These are phyloP conservation scores for Yamadazyma nakazawae DNA, from an alignment of 805 yeast genomes.

Conservation along the genomic window DNA sequence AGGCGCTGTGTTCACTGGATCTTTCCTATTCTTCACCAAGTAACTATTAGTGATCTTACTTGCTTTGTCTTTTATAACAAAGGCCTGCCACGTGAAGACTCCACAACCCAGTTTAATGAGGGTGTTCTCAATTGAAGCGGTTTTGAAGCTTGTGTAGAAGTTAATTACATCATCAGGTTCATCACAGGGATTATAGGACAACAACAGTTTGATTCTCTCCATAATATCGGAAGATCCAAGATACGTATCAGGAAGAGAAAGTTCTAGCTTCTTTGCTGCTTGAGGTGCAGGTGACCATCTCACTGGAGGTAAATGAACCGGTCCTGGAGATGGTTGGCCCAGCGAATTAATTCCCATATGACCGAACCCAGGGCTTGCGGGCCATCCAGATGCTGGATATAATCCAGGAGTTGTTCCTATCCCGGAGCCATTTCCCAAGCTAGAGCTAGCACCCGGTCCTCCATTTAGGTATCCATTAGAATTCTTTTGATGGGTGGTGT, in stretches of 20 bases:
- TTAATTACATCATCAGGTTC: conserved; percentile 34
- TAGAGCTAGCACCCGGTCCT: background rate
- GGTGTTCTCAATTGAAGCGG: conserved; percentile 29
- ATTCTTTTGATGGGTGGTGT: background rate
- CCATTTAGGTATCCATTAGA: background rate
- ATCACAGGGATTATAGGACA: conserved; percentile 19
- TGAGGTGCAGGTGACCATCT: background rate
- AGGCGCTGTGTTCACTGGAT: background rate
- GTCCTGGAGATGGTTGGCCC: background rate
- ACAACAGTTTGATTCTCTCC: background rate
- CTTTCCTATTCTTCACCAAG: background rate
- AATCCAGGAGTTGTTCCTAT: background rate
- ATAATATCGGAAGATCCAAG: background rate
- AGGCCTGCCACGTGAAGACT: conserved; percentile 48
- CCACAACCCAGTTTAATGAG: conserved; percentile 46
- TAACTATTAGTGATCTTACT: conserved; percentile 4
- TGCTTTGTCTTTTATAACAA: conserved; percentile 45
- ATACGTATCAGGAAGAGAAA: background rate
- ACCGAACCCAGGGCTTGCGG: background rate
- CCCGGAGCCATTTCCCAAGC: background rate
- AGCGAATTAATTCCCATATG: background rate
- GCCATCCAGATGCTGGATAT: background rate
- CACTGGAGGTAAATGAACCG: conserved; percentile 3
- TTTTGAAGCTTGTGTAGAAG: conserved; percentile 40
- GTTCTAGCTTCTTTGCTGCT: background rate